phyloP scores from a whole-genome alignment of 805 yeast genomes.

The Kodamaea sagamina region DNA sequence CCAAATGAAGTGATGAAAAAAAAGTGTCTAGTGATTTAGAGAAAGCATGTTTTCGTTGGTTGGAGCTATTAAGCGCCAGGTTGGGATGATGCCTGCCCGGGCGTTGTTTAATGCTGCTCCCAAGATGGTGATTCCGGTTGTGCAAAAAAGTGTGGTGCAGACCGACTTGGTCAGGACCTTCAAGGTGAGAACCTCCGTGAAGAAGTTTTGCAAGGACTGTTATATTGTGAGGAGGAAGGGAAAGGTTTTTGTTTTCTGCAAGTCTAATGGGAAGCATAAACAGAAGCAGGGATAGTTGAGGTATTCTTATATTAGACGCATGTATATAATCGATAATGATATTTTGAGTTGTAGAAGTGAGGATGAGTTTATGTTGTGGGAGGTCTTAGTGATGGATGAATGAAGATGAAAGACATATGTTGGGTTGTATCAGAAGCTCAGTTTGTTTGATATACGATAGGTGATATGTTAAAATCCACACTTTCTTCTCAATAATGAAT shows the following conservation, averaged over 20 bases:
- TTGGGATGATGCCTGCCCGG: conserved; percentile 16
- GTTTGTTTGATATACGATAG: too few relatives aligned
- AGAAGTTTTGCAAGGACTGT: conserved; percentile 91
- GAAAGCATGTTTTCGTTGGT: conserved; percentile 21
- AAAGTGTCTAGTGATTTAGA: conserved; percentile 1
- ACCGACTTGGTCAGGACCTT: conserved; percentile 38
- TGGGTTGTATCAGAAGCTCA: too few relatives aligned
- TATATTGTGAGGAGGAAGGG: conserved; percentile 93
- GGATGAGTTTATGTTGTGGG: too few relatives aligned
- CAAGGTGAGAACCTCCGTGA: conserved; percentile 90
- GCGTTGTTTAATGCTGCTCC: conserved; percentile 17
- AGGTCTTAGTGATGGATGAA: too few relatives aligned
- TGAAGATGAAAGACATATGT: too few relatives aligned
- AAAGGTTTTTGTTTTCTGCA: conserved; percentile 89
- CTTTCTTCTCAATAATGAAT: too few relatives aligned
- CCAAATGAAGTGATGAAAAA: conserved; percentile 4
- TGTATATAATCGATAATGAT: neutral
- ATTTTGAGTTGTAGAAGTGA: too few relatives aligned
- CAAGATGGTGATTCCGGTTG: conserved; percentile 14
- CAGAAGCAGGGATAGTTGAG: conserved; percentile 84
- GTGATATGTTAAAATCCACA: too few relatives aligned
- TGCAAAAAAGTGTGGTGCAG: conserved; percentile 6
- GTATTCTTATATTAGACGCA: neutral
- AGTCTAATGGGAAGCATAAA: conserved; percentile 88
- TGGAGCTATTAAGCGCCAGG: conserved; percentile 21